phyloP scores from a whole-genome alignment of 2,329 filamentous ascomycete species.

The Claviceps sp. region DNA sequence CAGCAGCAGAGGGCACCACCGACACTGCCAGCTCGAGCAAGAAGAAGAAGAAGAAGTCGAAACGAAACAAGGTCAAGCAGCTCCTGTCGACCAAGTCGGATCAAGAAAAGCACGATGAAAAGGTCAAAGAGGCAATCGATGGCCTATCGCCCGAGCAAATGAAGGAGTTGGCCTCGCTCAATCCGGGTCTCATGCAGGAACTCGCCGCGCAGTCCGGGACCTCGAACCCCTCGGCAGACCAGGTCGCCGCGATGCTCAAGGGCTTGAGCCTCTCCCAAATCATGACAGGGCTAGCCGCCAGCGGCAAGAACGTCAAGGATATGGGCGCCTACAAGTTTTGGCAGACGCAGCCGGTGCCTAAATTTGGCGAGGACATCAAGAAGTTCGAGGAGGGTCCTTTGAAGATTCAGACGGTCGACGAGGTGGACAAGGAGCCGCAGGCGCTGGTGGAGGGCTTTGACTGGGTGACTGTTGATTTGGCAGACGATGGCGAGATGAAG shows the following conservation, averaged over 20 bases:
- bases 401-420: constrained; percentile 62
- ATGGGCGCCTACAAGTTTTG: constrained; percentile 98
- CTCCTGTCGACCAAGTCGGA: constrained; percentile 23
- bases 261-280: constrained; percentile 56
- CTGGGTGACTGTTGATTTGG: constrained; percentile 85
- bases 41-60: constrained; percentile 44
- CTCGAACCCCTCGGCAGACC: constrained; percentile 23
- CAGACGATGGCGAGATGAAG: constrained; percentile 61
- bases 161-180: constrained; percentile 54
- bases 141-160: constrained; percentile 43
- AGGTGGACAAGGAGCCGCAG: constrained; percentile 65
- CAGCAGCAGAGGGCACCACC: constrained; percentile 20
- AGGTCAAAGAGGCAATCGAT: constrained; percentile 36
- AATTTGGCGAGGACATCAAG: constrained; percentile 51
- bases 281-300: constrained; percentile 61
- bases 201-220: constrained; percentile 22
- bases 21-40: constrained; percentile 10
- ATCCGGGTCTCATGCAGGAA: constrained; percentile 58
- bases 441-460: constrained; percentile 74
- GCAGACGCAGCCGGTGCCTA: constrained; percentile 90
- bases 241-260: constrained; percentile 41
- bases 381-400: constrained; percentile 69
- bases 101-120: constrained; percentile 22
- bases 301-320: constrained; percentile 83
- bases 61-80: constrained; percentile 47